Evolutionary conservation across 1,284 basidiomycete genomes (phyloP).

Genomic region (Austroboletus sp.): DNA sequence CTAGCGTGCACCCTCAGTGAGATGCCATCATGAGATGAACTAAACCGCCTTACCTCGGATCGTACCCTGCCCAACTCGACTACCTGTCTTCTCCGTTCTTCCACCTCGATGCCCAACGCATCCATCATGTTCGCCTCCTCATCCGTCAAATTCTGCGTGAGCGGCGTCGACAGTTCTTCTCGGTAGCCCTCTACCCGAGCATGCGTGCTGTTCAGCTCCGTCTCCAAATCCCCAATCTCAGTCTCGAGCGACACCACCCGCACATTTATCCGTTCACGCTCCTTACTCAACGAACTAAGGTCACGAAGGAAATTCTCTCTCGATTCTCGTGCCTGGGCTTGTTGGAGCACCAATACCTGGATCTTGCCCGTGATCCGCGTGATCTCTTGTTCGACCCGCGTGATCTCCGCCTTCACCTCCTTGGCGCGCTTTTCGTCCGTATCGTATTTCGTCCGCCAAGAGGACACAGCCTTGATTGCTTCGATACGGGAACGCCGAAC

Average conservation of each 20-base stretch:
- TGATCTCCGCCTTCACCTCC: constrained; percentile 70
- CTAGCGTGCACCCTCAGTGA: constrained; percentile 37
- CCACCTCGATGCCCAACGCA: constrained; percentile 69
- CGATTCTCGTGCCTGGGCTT: constrained; percentile 64
- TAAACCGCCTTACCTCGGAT: constrained; percentile 54
- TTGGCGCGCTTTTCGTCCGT: constrained; percentile 57
- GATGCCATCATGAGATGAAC: neutral
- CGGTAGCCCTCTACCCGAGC: constrained; percentile 60
- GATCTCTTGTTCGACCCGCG: constrained; percentile 81
- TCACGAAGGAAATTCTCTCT: constrained; percentile 66
- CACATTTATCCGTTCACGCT: constrained; percentile 65
- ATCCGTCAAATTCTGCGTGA: constrained; percentile 66
- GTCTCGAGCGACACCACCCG: constrained; percentile 63
- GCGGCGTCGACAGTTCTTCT: constrained; percentile 69
- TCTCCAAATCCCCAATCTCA: constrained; percentile 65
- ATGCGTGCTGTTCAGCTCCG: constrained; percentile 57
- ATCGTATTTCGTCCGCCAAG: constrained; percentile 71
- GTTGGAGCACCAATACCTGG: constrained; percentile 64
- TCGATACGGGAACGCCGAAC: constrained; percentile 85
- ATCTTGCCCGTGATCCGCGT: constrained; percentile 71
- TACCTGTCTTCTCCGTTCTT: constrained; percentile 64
- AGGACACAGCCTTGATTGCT: constrained; percentile 70
- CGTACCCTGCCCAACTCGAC: constrained; percentile 64
- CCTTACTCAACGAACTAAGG: constrained; percentile 53
- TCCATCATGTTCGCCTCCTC: constrained; percentile 71